phyloP scores from a whole-genome alignment of 352 stramenopile species.

The Globisporangium heterothallicum region DNA sequence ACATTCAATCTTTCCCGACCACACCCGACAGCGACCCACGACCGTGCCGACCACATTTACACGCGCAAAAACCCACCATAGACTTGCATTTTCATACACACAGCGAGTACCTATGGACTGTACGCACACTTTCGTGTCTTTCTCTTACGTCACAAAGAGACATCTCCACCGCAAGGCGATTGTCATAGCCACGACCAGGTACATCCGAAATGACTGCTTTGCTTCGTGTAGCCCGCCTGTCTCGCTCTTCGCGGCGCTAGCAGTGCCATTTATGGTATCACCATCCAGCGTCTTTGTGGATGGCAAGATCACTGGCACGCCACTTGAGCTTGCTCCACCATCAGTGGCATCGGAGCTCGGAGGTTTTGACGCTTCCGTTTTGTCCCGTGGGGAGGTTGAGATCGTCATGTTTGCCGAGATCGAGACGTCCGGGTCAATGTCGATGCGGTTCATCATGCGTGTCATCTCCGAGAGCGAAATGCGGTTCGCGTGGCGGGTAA shows the following conservation, averaged over 20 bases:
- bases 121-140: no score
- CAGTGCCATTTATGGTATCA: neutral
- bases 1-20: no score
- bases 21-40: no score
- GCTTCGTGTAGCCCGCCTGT: neutral
- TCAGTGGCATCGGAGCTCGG: neutral
- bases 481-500: conserved; percentile 8
- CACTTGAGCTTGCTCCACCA: neutral
- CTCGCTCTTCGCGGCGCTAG: neutral
- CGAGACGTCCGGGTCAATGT: conserved; percentile 12
- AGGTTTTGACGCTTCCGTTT: no score
- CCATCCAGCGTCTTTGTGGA: neutral
- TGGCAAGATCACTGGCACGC: conserved; percentile 1
- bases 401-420: conserved; percentile 18
- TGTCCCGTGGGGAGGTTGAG: neutral
- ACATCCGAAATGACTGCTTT: no score
- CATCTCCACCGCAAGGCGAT: no score
- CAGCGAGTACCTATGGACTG: no score
- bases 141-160: no score
- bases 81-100: no score
- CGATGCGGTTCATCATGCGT: conserved; percentile 24
- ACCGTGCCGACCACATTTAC: no score
- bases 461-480: conserved; percentile 26
- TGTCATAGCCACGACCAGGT: no score
- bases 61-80: no score